Evolutionary conservation across 73 alveolate genomes (phyloP).

Genomic region (Urostyla sp.): DNA sequence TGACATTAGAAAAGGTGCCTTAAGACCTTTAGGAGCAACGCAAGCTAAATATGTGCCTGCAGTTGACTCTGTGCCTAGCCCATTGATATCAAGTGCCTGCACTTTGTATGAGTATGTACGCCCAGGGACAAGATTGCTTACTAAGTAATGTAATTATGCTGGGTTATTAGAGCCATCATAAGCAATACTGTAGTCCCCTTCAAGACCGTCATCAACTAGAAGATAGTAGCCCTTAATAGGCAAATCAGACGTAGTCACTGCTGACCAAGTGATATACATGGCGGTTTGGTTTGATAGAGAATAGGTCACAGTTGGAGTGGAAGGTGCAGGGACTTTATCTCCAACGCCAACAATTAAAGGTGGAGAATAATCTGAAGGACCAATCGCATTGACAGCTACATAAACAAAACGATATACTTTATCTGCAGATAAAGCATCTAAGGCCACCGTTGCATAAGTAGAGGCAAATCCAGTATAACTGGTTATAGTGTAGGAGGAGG

Average conservation of each 20-base stretch:
- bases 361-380: slow-evolving; percentile 53
- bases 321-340: slow-evolving; percentile 59
- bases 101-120: slow-evolving; percentile 52
- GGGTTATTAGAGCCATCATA: slow-evolving; percentile 70
- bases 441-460: slow-evolving; percentile 14
- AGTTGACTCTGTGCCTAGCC: slow-evolving; percentile 17
- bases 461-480: slow-evolving; percentile 43
- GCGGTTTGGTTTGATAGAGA: slow-evolving; percentile 38
- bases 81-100: slow-evolving; percentile 49
- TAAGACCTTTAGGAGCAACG: slow-evolving; percentile 34
- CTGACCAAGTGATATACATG: slow-evolving; percentile 51
- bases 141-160: background rate
- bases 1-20: background rate
- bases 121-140: slow-evolving; percentile 35
- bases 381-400: slow-evolving; percentile 60
- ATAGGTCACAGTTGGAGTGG: background rate
- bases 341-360: slow-evolving; percentile 68
- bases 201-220: slow-evolving; percentile 67
- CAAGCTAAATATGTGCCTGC: slow-evolving; percentile 27
- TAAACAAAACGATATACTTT: slow-evolving; percentile 61
- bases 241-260: slow-evolving; percentile 49
- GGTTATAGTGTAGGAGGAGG: background rate
- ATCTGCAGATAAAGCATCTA: slow-evolving; percentile 48
- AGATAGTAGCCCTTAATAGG: slow-evolving; percentile 61
- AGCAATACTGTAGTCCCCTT: slow-evolving; percentile 50